Conservation (phyloP, 768 basidiomycete genomes). For the Amanita pseudoporphyria region DNA sequence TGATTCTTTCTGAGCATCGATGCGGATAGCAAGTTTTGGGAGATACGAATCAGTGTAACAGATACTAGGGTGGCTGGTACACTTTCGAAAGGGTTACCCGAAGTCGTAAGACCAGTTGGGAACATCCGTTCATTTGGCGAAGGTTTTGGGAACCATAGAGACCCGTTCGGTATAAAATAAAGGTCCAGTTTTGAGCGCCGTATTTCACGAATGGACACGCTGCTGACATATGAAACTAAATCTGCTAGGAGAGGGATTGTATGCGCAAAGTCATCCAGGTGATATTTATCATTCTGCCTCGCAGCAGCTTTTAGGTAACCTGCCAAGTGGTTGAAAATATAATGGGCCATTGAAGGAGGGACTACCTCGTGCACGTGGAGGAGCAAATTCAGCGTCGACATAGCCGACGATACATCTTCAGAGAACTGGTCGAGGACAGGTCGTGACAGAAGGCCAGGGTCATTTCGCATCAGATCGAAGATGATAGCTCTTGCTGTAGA, state of each 20-base stretch:
- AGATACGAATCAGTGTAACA: slow-evolving; percentile 54
- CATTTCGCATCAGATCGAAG: slow-evolving; percentile 64
- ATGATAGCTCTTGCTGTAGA: slow-evolving; percentile 46
- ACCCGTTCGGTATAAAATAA: slow-evolving; percentile 59
- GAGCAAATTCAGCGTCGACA: slow-evolving; percentile 44
- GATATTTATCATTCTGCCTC: slow-evolving; percentile 29
- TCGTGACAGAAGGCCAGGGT: slow-evolving; percentile 56
- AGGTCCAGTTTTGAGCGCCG: slow-evolving; percentile 63
- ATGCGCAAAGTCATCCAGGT: slow-evolving; percentile 42
- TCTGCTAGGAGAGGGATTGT: slow-evolving; percentile 49
- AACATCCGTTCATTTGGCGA: slow-evolving; percentile 56
- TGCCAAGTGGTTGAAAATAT: slow-evolving; percentile 59
- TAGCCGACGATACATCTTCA: slow-evolving; percentile 33
- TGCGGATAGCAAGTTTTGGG: slow-evolving; percentile 63
- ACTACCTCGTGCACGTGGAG: slow-evolving; percentile 45
- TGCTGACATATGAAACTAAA: slow-evolving; percentile 55
- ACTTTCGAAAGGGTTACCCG: slow-evolving; percentile 27
- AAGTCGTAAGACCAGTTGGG: slow-evolving; percentile 31
- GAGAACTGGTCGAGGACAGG: slow-evolving; percentile 52
- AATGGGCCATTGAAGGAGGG: slow-evolving; percentile 57
- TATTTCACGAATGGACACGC: slow-evolving; percentile 63
- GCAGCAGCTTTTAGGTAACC: slow-evolving; percentile 54
- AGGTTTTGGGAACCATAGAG: slow-evolving; percentile 55
- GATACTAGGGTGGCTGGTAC: slow-evolving; percentile 36
- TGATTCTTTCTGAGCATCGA: slow-evolving; percentile 54